Conservation (phyloP, 768 basidiomycete genomes). For the Mycena epipterygia region DNA sequence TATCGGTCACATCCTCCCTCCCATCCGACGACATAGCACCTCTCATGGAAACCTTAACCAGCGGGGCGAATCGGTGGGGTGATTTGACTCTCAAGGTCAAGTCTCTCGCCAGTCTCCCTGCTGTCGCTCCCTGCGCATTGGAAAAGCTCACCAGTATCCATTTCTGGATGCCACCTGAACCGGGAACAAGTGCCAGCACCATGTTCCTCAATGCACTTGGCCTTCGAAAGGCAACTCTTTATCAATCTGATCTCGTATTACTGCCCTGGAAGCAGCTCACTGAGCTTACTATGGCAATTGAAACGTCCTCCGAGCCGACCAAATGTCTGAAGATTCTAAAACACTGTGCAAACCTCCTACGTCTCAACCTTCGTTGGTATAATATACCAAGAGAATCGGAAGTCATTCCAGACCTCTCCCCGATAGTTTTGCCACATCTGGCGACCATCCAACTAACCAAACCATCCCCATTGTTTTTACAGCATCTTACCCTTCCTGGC, state of each 20-base stretch:
- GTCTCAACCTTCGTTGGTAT: neutral
- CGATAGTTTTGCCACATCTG: neutral
- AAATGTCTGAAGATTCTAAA: neutral
- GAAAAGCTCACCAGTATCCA: neutral
- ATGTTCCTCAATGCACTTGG: neutral
- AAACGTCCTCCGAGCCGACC: neutral
- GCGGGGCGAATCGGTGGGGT: neutral
- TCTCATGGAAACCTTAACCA: neutral
- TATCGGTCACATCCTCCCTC: neutral
- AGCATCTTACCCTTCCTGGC: neutral
- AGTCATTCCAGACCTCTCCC: neutral
- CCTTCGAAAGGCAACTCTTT: neutral
- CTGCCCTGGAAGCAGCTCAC: neutral
- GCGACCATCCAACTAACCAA: neutral
- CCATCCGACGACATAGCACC: neutral
- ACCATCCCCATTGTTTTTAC: neutral
- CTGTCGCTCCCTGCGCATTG: neutral
- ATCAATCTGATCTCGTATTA: neutral
- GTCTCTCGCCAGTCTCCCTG: neutral
- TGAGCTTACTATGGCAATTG: neutral
- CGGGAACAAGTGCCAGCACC: neutral
- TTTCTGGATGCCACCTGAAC: neutral
- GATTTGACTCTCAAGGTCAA: neutral
- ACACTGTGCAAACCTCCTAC: neutral
- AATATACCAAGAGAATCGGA: neutral